Percentiles rank a stretch among this genome's conserved stretches.
Conservation (phyloP, 1,139 yeast species). For the Trichomonascaceae sp. region DNA sequence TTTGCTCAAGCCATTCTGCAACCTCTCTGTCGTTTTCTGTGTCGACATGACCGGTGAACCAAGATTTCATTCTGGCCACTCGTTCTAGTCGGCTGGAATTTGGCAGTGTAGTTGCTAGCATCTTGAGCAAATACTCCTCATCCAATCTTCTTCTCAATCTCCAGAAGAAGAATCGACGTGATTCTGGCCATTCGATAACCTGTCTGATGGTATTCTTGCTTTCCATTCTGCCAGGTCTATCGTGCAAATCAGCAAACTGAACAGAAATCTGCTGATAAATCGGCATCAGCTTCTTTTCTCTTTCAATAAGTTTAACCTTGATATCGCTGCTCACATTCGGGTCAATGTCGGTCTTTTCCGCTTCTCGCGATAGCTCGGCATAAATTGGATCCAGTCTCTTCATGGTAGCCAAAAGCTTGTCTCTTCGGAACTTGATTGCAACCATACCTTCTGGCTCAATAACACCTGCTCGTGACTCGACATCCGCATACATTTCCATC, state of each 20-base stretch:
- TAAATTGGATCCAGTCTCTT: conserved; percentile 77
- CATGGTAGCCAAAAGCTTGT: conserved; percentile 84
- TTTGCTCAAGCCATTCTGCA: conserved; percentile 80
- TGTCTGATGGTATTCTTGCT: conserved; percentile 87
- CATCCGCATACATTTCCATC: conserved; percentile 99
- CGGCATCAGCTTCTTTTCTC: conserved; percentile 79
- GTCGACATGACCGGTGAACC: conserved; percentile 67
- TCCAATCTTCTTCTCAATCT: conserved; percentile 92
- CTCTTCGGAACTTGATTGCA: conserved; percentile 94
- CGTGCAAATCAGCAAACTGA: conserved; percentile 97
- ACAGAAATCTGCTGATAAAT: conserved; percentile 87
- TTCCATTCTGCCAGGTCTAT: conserved; percentile 94
- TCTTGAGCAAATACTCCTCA: conserved; percentile 80
- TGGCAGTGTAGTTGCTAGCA: conserved; percentile 61
- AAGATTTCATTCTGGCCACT: conserved; percentile 79
- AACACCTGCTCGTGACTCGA: conserved; percentile 96
- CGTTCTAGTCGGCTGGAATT: conserved; percentile 67
- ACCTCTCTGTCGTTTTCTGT: conserved; percentile 70
- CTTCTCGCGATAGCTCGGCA: conserved; percentile 58
- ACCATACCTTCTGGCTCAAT: conserved; percentile 99
- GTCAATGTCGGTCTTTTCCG: conserved; percentile 41
- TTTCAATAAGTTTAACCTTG: conserved; percentile 60
- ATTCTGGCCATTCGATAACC: conserved; percentile 76
- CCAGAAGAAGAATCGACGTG: conserved; percentile 98
- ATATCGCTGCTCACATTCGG: conserved; percentile 63